phyloP scores from a whole-genome alignment of 2,329 filamentous ascomycete species.

The Metarhizium album region DNA sequence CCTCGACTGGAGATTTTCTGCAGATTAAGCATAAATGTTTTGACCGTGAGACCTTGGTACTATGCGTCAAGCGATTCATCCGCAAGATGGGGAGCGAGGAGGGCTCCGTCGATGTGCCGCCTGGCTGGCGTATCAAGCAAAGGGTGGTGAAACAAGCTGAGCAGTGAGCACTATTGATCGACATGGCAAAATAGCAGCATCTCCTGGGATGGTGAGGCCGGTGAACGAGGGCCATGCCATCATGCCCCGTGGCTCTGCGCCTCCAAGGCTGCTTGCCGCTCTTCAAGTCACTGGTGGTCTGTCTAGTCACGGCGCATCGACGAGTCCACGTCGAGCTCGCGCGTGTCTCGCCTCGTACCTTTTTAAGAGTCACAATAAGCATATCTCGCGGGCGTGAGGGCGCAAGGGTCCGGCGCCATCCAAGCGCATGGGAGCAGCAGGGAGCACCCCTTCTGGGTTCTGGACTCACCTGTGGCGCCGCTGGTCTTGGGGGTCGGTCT shows the following conservation, averaged over 20 bases:
- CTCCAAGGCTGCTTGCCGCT: too few species aligned
- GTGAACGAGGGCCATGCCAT: neutral
- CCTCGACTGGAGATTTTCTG: too few species aligned
- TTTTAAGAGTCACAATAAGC: neutral
- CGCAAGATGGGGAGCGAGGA: too few species aligned
- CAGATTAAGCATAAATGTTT: too few species aligned
- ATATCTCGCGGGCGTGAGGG: neutral
- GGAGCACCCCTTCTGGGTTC: slow-evolving; percentile 2
- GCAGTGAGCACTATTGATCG: neutral
- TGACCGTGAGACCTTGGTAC: too few species aligned
- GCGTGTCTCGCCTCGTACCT: neutral
- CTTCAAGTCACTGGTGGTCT: too few species aligned
- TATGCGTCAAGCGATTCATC: neutral
- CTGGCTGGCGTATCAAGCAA: neutral
- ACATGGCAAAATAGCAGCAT: neutral
- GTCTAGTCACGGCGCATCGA: too few species aligned
- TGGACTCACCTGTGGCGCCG: slow-evolving; percentile 6
- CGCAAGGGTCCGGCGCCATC: neutral
- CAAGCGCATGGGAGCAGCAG: neutral
- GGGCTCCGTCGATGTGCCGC: neutral
- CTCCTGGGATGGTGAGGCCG: neutral
- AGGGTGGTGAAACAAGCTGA: neutral
- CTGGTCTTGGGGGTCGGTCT: slow-evolving; percentile 1
- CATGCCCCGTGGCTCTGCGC: neutral
- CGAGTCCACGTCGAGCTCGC: neutral